Evolutionary conservation across 768 basidiomycete species (phyloP).

Genomic region (Rickenella mellea): DNA sequence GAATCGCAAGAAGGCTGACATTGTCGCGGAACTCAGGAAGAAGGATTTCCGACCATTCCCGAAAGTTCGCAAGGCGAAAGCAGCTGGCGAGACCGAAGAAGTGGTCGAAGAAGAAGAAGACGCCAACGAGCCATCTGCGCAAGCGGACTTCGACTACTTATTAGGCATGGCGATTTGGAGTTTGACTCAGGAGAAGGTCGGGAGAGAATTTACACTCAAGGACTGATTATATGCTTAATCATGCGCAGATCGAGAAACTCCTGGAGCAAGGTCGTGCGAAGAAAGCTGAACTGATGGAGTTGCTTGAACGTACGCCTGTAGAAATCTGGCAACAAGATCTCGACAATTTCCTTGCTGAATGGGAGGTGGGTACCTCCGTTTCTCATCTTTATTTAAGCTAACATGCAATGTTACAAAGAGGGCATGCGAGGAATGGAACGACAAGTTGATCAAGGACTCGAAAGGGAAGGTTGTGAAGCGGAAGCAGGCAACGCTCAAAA

Average conservation of each 20-base stretch:
- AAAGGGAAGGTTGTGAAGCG: constrained; percentile 46
- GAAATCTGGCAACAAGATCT: constrained; percentile 88
- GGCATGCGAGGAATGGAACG: constrained; percentile 32
- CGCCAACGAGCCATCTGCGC: constrained; percentile 33
- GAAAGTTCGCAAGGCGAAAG: constrained; percentile 61
- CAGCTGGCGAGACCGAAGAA: constrained; percentile 55
- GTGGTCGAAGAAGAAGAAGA: constrained; percentile 44
- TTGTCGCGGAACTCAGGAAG: constrained; percentile 75
- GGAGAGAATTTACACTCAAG: background rate
- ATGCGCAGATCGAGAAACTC: constrained; percentile 70
- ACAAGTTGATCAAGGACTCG: constrained; percentile 34
- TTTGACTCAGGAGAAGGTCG: constrained; percentile 89
- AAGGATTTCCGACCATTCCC: constrained; percentile 89
- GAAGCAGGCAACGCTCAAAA: constrained; percentile 46
- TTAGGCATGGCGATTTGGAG: constrained; percentile 93
- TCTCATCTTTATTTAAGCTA: background rate
- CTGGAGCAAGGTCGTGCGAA: constrained; percentile 72
- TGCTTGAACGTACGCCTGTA: constrained; percentile 71
- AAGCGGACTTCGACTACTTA: constrained; percentile 84
- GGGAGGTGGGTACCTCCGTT: constrained; percentile 53
- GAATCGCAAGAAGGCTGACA: constrained; percentile 81
- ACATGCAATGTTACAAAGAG: constrained; percentile 17
- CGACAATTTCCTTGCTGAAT: constrained; percentile 72
- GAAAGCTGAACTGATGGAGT: constrained; percentile 65
- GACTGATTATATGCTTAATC: constrained; percentile 4